Conservation (phyloP, 208 protist genomes). For the Leishmania tropica region DNA sequence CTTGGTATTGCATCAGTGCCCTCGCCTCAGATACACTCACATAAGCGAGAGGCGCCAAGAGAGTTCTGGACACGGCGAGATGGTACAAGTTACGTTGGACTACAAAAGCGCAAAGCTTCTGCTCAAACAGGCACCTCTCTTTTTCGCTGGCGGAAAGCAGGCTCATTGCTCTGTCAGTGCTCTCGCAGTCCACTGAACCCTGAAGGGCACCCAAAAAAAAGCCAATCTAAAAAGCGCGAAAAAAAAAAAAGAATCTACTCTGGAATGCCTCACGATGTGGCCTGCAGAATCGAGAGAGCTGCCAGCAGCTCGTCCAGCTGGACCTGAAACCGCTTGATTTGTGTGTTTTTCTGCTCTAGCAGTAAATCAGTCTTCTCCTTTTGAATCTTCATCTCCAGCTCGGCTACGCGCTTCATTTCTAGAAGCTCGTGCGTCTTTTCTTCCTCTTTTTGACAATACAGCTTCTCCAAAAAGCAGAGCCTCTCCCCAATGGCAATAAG, state of each 20-base stretch:
- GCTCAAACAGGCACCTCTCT: not conserved
- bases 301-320: conserved; percentile 77
- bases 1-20: not conserved
- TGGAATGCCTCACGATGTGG: conserved; percentile 10
- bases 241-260: conserved; percentile 19
- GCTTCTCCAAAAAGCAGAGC: conserved; percentile 65
- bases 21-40: not conserved
- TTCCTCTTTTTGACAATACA: conserved; percentile 59
- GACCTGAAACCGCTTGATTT: conserved; percentile 74
- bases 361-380: conserved; percentile 66
- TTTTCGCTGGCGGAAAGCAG: not conserved
- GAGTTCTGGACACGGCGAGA: not conserved
- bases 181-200: not conserved
- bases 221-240: conserved; percentile 5
- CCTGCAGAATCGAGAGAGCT: conserved; percentile 28
- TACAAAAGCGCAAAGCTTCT: not conserved
- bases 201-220: not conserved
- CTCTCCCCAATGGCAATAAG: conserved; percentile 61
- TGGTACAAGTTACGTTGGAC: not conserved
- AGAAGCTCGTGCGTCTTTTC: conserved; percentile 55
- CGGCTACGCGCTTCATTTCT: conserved; percentile 60
- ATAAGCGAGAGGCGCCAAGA: not conserved
- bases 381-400: conserved; percentile 62
- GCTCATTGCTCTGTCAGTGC: not conserved
- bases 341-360: conserved; percentile 83